These are phyloP conservation scores for Oryza rufipogon DNA, from an alignment of 176 grass and related monocot species.

Conservation along the genomic window DNA sequence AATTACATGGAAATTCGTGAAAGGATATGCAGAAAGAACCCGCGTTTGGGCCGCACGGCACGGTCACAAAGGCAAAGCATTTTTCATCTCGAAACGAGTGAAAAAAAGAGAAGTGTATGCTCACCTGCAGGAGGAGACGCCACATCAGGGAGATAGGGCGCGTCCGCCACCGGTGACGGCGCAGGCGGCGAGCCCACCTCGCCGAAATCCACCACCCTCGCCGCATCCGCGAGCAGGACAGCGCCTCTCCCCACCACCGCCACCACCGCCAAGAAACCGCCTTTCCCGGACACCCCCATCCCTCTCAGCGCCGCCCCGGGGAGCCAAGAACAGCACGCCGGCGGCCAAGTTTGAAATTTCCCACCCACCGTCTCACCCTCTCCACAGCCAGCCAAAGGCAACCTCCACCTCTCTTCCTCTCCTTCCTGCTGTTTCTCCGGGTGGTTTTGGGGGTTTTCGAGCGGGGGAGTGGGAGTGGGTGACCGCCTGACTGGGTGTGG, in stretches of 20 bases:
- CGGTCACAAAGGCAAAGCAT: neutral
- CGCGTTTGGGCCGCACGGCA: neutral
- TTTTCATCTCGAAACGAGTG: neutral
- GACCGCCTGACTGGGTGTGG: too few species aligned
- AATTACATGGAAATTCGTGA: neutral
- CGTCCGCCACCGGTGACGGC: slow-evolving; percentile 22
- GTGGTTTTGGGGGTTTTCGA: neutral
- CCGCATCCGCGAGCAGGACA: slow-evolving; percentile 15
- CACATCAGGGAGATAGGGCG: neutral
- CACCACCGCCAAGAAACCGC: neutral
- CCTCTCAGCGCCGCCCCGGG: neutral
- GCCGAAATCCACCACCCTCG: neutral
- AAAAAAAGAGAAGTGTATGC: neutral
- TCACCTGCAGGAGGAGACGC: slow-evolving; percentile 21
- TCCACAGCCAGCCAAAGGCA: neutral
- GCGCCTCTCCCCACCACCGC: neutral
- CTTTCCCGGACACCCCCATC: neutral
- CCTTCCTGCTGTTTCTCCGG: neutral
- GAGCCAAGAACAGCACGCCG: neutral
- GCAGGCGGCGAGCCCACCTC: slow-evolving; percentile 2
- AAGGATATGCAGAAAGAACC: neutral
- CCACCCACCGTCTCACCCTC: neutral
- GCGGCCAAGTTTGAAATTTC: slow-evolving; percentile 1
- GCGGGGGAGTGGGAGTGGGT: neutral
- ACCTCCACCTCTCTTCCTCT: neutral